Evolutionary conservation across 345 rosid genomes (phyloP).

Genomic region (Tarenaya hassleriana): DNA sequence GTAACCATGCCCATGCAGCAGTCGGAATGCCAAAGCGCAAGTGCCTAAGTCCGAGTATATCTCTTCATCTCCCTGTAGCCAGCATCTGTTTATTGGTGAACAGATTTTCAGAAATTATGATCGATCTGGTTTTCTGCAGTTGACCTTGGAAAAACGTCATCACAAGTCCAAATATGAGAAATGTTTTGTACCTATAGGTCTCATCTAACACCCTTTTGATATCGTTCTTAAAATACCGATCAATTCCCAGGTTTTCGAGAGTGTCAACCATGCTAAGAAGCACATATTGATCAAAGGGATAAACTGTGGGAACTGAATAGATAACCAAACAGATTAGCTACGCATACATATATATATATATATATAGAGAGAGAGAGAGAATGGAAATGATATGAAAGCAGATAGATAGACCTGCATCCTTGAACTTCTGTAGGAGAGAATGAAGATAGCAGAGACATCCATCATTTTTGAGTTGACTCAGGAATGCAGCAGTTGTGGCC

Average conservation of each 20-base stretch:
- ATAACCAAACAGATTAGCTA: conserved; percentile 16
- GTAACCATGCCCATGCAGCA: conserved; percentile 58
- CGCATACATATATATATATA: neutral
- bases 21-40: conserved; percentile 73
- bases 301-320: conserved; percentile 65
- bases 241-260: conserved; percentile 67
- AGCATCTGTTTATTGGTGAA: conserved; percentile 43
- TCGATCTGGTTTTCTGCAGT: neutral
- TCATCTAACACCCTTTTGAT: conserved; percentile 44
- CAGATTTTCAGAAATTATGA: conserved; percentile 8
- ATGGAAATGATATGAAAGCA: neutral
- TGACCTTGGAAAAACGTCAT: conserved; percentile 1
- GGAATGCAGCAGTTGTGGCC: conserved; percentile 78
- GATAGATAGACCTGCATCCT: conserved; percentile 49
- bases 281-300: conserved; percentile 50
- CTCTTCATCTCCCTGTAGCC: conserved; percentile 70
- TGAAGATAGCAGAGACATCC: conserved; percentile 58
- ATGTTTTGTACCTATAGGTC: conserved; percentile 47
- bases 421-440: conserved; percentile 48
- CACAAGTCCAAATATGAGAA: neutral
- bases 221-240: conserved; percentile 53
- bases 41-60: conserved; percentile 46
- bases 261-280: conserved; percentile 55
- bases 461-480: conserved; percentile 41
- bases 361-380: no score